These are phyloP conservation scores for Calonectria pteridis DNA, from an alignment of 2,329 filamentous ascomycete species.

Conservation along the genomic window DNA sequence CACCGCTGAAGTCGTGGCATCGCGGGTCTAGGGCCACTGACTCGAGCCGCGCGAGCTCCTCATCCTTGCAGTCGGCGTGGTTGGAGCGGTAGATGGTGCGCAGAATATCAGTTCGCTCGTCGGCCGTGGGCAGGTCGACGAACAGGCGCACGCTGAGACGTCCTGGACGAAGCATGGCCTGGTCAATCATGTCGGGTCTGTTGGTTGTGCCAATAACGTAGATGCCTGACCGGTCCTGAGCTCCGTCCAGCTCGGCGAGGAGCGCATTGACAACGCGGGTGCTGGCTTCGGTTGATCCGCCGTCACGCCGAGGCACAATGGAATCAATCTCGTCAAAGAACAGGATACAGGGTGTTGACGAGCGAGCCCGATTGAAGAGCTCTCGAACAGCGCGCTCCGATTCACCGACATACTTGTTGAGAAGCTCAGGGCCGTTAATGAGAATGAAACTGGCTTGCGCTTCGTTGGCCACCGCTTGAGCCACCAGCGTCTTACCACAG, in stretches of 20 bases:
- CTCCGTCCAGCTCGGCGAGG: conserved; percentile 92
- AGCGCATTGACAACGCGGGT: conserved; percentile 94
- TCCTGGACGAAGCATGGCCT: conserved; percentile 92
- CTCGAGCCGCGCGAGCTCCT: conserved; percentile 67
- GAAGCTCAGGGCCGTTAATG: conserved; percentile 93
- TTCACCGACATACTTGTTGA: conserved; percentile 98
- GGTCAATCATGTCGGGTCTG: conserved; percentile 94
- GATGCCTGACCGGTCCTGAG: conserved; percentile 83
- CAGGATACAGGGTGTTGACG: conserved; percentile 90
- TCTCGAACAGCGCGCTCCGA: conserved; percentile 93
- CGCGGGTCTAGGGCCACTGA: conserved; percentile 73
- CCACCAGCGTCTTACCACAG: conserved; percentile 95
- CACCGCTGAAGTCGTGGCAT: conserved; percentile 83
- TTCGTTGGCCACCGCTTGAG: conserved; percentile 96
- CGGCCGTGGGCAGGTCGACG: conserved; percentile 83
- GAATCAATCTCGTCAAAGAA: conserved; percentile 99
- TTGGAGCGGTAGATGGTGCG: conserved; percentile 70
- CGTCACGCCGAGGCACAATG: conserved; percentile 86
- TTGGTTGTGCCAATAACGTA: conserved; percentile 97
- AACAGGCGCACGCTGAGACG: conserved; percentile 90
- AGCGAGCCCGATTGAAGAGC: conserved; percentile 89
- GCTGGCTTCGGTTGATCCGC: conserved; percentile 82
- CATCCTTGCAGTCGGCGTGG: conserved; percentile 52
- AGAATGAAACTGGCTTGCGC: conserved; percentile 98
- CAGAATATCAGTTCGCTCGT: conserved; percentile 89